A percentile compares a stretch with the other conserved stretches of the same genome.
phyloP scores from a whole-genome alignment of 2,329 filamentous ascomycete species.

The Nothophaeocryptopus gaeumannii region DNA sequence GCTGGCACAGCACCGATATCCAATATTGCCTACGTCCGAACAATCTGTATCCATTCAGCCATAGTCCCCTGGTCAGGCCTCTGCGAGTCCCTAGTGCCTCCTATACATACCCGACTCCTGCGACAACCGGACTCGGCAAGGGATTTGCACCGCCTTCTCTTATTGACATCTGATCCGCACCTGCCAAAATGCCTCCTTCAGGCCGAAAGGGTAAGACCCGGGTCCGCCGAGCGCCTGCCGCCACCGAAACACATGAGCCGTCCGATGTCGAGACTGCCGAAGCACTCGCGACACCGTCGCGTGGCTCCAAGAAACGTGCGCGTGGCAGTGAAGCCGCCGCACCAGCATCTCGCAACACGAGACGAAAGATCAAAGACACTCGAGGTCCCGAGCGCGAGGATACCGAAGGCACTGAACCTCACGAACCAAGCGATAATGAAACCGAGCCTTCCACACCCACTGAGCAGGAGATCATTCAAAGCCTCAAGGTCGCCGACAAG shows the following conservation, averaged over 20 bases:
- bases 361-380: conserved; percentile 36
- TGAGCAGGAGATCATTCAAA: conserved; percentile 45
- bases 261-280: conserved; percentile 46
- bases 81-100: too few species aligned
- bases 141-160: not conserved
- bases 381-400: conserved; percentile 33
- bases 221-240: conserved; percentile 30
- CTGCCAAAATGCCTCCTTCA: conserved; percentile 31
- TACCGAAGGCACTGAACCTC: conserved; percentile 39
- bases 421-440: conserved; percentile 38
- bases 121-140: not conserved
- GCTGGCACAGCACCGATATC: too few species aligned
- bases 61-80: too few species aligned
- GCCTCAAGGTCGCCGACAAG: conserved; percentile 45
- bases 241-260: conserved; percentile 27
- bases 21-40: too few species aligned
- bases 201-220: conserved; percentile 35
- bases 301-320: conserved; percentile 46
- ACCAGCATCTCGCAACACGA: conserved; percentile 29
- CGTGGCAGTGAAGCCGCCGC: conserved; percentile 35
- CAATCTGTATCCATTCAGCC: too few species aligned
- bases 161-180: not conserved
- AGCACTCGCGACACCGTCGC: conserved; percentile 47
- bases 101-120: too few species aligned
- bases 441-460: conserved; percentile 37